Evolutionary conservation across 768 basidiomycete genomes (phyloP).

Genomic region (Dendrothele bispora): DNA sequence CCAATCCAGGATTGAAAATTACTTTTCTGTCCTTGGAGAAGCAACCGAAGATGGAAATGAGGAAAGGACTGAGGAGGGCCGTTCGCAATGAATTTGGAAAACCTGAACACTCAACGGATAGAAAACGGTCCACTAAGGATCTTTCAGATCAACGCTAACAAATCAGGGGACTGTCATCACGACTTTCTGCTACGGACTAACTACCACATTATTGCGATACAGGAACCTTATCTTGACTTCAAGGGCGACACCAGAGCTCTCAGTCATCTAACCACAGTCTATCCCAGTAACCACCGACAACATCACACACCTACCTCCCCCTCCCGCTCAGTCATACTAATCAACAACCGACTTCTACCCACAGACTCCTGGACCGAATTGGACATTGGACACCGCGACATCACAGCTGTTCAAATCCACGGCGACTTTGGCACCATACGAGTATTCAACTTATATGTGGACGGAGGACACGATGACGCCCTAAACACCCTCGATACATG

Average conservation of each 20-base stretch:
- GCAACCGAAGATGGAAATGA: too few species aligned
- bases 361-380: constrained; percentile 21
- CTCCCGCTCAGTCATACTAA: constrained; percentile 13
- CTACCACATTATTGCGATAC: constrained; percentile 24
- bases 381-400: constrained; percentile 15
- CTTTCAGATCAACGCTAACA: constrained; percentile 30
- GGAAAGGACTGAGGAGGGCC: too few species aligned
- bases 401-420: constrained; percentile 18
- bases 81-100: too few species aligned
- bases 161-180: constrained; percentile 15
- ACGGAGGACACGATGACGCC: constrained; percentile 12
- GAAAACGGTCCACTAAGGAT: too few species aligned
- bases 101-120: too few species aligned
- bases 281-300: constrained; percentile 20
- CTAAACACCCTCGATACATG: neutral
- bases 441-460: constrained; percentile 11
- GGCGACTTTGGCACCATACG: neutral
- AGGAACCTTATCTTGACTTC: constrained; percentile 30
- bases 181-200: constrained; percentile 7
- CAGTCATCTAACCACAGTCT: constrained; percentile 16
- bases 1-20: too few species aligned
- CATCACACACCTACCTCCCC: neutral
- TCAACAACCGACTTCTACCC: constrained; percentile 12
- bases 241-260: constrained; percentile 11
- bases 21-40: too few species aligned